Base-by-base conservation (phyloP, 2,329 filamentous ascomycete species). In the Cytospora piceicola region DNA sequence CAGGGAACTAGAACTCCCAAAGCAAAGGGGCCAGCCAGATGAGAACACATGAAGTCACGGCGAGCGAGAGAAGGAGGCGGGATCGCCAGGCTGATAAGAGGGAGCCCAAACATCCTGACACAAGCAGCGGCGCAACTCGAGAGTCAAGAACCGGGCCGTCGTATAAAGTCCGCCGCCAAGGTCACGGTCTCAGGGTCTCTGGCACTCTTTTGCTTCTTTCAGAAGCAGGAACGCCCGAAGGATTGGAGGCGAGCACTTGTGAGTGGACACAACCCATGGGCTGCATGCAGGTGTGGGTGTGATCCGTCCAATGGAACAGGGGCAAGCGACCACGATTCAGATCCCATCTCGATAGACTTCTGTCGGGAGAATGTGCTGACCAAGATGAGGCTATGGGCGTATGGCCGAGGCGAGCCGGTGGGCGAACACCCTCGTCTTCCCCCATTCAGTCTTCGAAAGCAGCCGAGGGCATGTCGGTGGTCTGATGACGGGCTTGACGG, bases 111-210 rank as follows among this genome's bases (percentile, higher is more conserved):
- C 52, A 62, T 62, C 12, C 36, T 46, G 52, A 32, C 36, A 34
- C 14, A 11, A 36, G 1, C 49, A 11, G 24, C 46, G 5, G 30
- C 36, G 17, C 9, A 60, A 20, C 20, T n/a, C 42, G 22, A 32
- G 14, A 29, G 51, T 51, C 27, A 55, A 55, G 52, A 4, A 14
- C 49, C 4, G 7, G 20, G 6, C 14, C 27, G 12, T 22, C 46
- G 15, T 20, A 32, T 39, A 39, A 39, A 39, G 36, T 9, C 36
- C n/a, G 59, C 60, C 52, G 34, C 60, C 52, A 62, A 62, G 17
- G 42, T n/a, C 9, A 46, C 20, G 20, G 20, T 46, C 39, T 39
- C n/a, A n/a, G n/a, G n/a, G n/a, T n/a, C n/a, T n/a, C n/a, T 39
- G 9, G 32, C 52, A 7, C 55, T 32, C n/a, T 55, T 15, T 9